These are phyloP conservation scores for Arabidopsis arenosa DNA, from an alignment of 345 rosid genomes.

Conservation along the genomic window DNA sequence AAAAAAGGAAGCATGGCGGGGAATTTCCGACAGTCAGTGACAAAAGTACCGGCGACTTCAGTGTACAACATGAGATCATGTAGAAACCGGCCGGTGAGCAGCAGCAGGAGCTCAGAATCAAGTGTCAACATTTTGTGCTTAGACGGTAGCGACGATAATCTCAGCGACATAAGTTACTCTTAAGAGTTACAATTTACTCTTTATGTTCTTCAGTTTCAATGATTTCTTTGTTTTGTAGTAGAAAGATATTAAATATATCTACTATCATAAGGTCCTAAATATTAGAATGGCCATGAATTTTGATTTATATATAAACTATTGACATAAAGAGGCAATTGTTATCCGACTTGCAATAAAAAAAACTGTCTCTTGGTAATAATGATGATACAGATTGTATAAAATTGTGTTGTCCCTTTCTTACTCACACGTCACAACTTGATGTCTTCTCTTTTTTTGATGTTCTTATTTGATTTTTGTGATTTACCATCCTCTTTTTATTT, in stretches of 20 bases:
- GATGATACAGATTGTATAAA: constrained; percentile 2
- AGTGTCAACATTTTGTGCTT: constrained; percentile 64
- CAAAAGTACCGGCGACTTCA: constrained; percentile 65
- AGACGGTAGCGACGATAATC: constrained; percentile 52
- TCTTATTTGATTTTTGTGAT: too few species aligned
- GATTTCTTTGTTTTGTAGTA: background rate
- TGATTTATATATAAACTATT: background rate
- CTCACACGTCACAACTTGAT: background rate
- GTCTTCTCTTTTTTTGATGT: too few species aligned
- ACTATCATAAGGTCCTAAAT: background rate
- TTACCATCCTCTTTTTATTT: background rate
- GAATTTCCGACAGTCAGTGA: constrained; percentile 57
- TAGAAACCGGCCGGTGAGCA: constrained; percentile 61
- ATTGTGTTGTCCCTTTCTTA: background rate
- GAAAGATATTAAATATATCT: background rate
- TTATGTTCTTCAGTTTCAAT: background rate
- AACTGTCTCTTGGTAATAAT: background rate
- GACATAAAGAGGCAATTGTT: constrained; percentile 4
- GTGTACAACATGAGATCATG: constrained; percentile 69
- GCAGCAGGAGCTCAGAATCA: constrained; percentile 73
- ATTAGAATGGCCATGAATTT: background rate
- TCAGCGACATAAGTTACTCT: constrained; percentile 33
- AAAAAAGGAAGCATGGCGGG: constrained; percentile 69
- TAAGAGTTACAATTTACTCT: constrained; percentile 3
- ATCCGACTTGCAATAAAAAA: constrained; percentile 11